Base-by-base conservation (phyloP, 179 eudicot genomes). In the Carnegiea gigantea region DNA sequence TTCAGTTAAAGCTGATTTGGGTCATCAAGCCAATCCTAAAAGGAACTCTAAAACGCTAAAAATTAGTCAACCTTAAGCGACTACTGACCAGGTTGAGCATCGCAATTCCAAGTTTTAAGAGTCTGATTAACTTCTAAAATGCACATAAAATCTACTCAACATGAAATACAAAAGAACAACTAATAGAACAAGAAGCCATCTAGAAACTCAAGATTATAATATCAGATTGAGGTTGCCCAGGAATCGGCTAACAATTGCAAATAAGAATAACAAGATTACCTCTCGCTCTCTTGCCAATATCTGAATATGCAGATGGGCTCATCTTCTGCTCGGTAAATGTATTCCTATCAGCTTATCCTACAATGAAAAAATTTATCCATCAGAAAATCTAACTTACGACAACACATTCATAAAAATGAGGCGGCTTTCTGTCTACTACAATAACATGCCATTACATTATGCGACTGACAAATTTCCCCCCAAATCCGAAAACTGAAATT, bases 211-310 rank as follows among this genome's bases (percentile, higher is more conserved):
- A 60, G 24, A 18, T 21, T 62, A 62, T 23, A 0, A 30, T n/a
- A 8, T 21, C 68, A 62, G 30, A 62, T 62, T n/a, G 30, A 62
- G 5, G 21, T 62, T n/a, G 1, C 30, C 62, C 68, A 8, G 28
- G 23, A 26, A 28, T 13, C 36, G 26, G 26, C 72, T 14, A 67
- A 26, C 12, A 67, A 67, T 30, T 67, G 40, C 7, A 67, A 67
- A 33, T 33, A 33, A 70, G 9, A 70, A 33, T 9, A 70, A 33
- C 40, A 0, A 70, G 73, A 70, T 73, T 84, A 84, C 86, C 86
- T 84, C 76, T 84, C 18, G 84, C 84, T 51, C 70, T 81, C 78
- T 74, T 84, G 82, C 86, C 86, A 67, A 84, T 73, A 43, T 81
- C 86, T 26, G 79, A 36, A 65, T 64, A 84, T 28, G 82, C 60